Evolutionary conservation across 805 yeast species (phyloP).

Genomic region (Aciculoconidium aculeatum): DNA sequence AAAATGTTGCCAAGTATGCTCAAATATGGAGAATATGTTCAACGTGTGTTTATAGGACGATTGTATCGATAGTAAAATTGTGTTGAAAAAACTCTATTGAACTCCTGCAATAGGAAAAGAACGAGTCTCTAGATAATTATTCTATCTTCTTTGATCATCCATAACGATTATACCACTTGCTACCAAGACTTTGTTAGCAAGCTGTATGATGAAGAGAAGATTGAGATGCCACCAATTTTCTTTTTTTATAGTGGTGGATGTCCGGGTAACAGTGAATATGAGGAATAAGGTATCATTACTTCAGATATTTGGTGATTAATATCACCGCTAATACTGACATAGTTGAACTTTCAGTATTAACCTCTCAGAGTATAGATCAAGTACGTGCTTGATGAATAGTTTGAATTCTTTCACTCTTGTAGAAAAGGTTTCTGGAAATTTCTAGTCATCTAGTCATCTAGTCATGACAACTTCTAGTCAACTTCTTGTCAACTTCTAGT

Average conservation of each 20-base stretch:
- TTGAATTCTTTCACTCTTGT: too few species aligned
- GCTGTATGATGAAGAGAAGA: slow-evolving; percentile 1
- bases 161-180: slow-evolving; percentile 2
- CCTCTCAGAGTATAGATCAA: too few species aligned
- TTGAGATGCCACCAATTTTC: slow-evolving; percentile 1
- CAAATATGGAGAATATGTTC: slow-evolving; percentile 82
- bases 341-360: too few species aligned
- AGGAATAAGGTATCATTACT: too few species aligned
- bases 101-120: slow-evolving; percentile 3
- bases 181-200: slow-evolving; percentile 8
- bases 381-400: too few species aligned
- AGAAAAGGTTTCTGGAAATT: too few species aligned
- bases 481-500: too few species aligned
- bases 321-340: too few species aligned
- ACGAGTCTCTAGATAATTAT: slow-evolving; percentile 5
- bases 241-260: not conserved
- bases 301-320: too few species aligned
- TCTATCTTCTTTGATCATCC: slow-evolving; percentile 16
- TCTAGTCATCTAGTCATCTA: too few species aligned
- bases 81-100: slow-evolving; percentile 2
- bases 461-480: too few species aligned
- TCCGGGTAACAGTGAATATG: slow-evolving; percentile 8
- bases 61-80: slow-evolving; percentile 43
- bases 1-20: slow-evolving; percentile 19
- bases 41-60: slow-evolving; percentile 59